Evolutionary conservation across 208 protist species (phyloP).

Genomic region (Willaertia magna): DNA sequence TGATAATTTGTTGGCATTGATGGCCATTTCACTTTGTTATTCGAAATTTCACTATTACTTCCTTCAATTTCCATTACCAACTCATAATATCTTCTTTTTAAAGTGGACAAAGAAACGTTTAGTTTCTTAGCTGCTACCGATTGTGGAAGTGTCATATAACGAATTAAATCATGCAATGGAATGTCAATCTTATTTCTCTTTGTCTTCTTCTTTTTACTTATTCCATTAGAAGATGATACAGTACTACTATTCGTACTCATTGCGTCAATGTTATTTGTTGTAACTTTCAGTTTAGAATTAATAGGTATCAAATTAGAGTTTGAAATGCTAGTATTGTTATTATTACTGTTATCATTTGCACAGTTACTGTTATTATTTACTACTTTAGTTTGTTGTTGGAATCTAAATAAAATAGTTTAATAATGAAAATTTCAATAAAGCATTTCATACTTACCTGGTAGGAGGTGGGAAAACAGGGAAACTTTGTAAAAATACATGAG

Average conservation of each 20-base stretch:
- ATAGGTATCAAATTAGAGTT: neutral
- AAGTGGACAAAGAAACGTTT: neutral
- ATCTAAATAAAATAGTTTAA: neutral
- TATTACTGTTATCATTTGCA: no score
- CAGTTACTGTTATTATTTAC: no score
- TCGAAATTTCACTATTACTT: no score
- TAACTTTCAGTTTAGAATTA: neutral
- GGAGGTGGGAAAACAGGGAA: neutral
- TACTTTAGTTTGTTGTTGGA: no score
- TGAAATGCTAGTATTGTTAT: no score
- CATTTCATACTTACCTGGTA: neutral
- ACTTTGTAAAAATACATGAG: neutral
- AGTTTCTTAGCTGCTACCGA: neutral
- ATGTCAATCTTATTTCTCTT: constrained; percentile 2
- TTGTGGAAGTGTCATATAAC: neutral
- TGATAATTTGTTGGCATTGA: neutral
- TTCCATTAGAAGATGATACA: neutral
- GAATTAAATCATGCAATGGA: neutral
- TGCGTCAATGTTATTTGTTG: neutral
- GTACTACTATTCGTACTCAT: neutral
- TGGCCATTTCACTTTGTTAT: neutral
- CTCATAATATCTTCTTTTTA: neutral
- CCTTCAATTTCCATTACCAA: neutral
- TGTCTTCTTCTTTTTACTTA: neutral
- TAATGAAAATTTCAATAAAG: neutral